These are phyloP conservation scores for Phyllosticta capitalensis DNA, from an alignment of 2,329 filamentous ascomycete genomes.

Conservation along the genomic window DNA sequence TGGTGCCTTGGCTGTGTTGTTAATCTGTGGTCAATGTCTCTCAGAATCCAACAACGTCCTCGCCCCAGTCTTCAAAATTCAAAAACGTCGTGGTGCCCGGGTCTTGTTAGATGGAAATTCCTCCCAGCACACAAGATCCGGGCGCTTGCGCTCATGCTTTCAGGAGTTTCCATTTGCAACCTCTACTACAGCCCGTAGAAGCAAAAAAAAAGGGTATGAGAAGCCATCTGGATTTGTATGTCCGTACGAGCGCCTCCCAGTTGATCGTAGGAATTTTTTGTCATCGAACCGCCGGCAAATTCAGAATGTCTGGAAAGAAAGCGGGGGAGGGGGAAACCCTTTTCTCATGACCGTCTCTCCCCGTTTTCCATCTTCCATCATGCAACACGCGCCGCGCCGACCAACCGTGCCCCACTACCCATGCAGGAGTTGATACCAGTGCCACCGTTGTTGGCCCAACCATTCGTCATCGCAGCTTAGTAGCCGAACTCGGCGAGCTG, in stretches of 20 bases:
- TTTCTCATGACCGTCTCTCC: conserved; percentile 10
- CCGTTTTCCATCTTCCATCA: conserved; percentile 3
- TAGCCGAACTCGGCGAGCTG: conserved; percentile 86
- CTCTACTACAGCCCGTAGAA: conserved; percentile 11
- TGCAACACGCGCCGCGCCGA: conserved; percentile 11
- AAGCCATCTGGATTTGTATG: conserved; percentile 11
- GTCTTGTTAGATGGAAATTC: background rate
- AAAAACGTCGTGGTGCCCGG: background rate
- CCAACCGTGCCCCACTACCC: too few species aligned
- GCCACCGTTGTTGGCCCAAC: conserved; percentile 9
- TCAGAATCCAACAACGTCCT: too few species aligned
- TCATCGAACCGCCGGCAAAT: conserved; percentile 8
- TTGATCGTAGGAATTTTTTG: conserved; percentile 10
- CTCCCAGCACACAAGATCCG: background rate
- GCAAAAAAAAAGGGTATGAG: conserved; percentile 12
- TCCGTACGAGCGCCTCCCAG: conserved; percentile 11
- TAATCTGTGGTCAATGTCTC: too few species aligned
- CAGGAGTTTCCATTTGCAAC: conserved; percentile 6
- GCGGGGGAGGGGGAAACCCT: conserved; percentile 4
- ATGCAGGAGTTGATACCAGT: conserved; percentile 4
- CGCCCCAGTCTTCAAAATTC: background rate
- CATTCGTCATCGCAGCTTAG: conserved; percentile 46
- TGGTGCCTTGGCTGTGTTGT: too few species aligned
- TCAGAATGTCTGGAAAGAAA: conserved; percentile 6
- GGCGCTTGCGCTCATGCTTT: background rate